Evolutionary conservation across 2,329 filamentous ascomycete genomes (phyloP), one percentile per base, ranked within the genome.

Genomic region (Thielaviopsis punctulata): DNA sequence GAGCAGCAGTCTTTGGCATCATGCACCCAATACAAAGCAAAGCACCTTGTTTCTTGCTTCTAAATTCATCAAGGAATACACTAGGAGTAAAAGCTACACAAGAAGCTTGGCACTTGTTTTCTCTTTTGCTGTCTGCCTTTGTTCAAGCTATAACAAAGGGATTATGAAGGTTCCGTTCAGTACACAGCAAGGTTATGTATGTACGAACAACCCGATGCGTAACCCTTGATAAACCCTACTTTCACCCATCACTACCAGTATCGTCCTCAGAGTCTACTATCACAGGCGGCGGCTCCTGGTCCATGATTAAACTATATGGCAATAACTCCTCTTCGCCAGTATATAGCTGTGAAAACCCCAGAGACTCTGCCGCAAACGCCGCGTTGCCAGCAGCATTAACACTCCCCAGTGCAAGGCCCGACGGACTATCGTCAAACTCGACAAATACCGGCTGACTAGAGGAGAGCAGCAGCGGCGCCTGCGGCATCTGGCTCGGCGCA

Each of bases 271-370:
- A 68, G 55, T 68, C 67, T 62, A 61, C 67, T 27, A 68, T 64
- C 53, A 63, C 63, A 13, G 60, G 60, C 4, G 62, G 62, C 18
- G 47, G 27, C 39, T 54, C 58, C 39, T 60, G 56, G 22, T 70
- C 69, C 25, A 60, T 57, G 7, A 71, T 21, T 52, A 72, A 61
- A 54, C 68, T 71, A 44, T 72, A 69, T 2, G 75, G 69, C 53
- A 79, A 61, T 63, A 75, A 68, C 61, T 77, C 73, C 30, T 51
- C 27, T 56, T 73, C 76, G 57, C 66, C 69, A 1, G 70, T 69
- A 53, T 71, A 59, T 18, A 76, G 63, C 60, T 79, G 72, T 8
- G 72, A 74, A 9, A 67, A 69, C 13, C 63, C 59, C 19, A 52
- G 45, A 9, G 48, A 49, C 33, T 23, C 44, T 15, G 43, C 33